Conservation (phyloP, 148 eudicot genomes). For the Euryodendron excelsum region DNA sequence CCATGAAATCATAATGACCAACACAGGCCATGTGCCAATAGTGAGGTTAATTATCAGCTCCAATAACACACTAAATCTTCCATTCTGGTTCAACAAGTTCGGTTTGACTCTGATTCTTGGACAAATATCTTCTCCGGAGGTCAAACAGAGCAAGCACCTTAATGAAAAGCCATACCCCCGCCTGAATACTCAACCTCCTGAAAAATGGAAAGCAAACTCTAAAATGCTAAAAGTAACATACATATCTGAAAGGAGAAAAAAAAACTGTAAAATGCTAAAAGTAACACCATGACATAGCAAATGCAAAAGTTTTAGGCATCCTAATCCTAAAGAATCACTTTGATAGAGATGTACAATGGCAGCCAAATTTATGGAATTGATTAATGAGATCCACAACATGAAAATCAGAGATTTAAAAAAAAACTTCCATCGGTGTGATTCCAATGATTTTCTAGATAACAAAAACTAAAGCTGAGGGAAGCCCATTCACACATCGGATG, state of each 20-base stretch:
- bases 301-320: background rate
- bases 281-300: background rate
- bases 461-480: too few relatives aligned
- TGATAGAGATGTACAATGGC: background rate
- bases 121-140: background rate
- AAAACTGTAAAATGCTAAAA: background rate
- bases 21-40: too few relatives aligned
- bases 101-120: too few relatives aligned
- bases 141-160: too few relatives aligned
- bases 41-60: background rate
- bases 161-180: slow-evolving; percentile 57
- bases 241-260: too few relatives aligned
- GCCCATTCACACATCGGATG: too few relatives aligned
- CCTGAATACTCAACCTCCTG: slow-evolving; percentile 94
- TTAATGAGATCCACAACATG: background rate
- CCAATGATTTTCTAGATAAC: background rate
- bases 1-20: background rate
- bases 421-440: background rate
- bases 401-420: too few relatives aligned
- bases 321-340: too few relatives aligned
- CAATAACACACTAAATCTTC: background rate
- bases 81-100: too few relatives aligned
- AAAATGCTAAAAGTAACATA: background rate
- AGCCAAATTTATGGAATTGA: too few relatives aligned
- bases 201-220: background rate